A percentile compares a stretch with the other conserved stretches of the same genome.
Evolutionary conservation across 345 rosid genomes (phyloP).

Genomic region (Aethionema arabicum): DNA sequence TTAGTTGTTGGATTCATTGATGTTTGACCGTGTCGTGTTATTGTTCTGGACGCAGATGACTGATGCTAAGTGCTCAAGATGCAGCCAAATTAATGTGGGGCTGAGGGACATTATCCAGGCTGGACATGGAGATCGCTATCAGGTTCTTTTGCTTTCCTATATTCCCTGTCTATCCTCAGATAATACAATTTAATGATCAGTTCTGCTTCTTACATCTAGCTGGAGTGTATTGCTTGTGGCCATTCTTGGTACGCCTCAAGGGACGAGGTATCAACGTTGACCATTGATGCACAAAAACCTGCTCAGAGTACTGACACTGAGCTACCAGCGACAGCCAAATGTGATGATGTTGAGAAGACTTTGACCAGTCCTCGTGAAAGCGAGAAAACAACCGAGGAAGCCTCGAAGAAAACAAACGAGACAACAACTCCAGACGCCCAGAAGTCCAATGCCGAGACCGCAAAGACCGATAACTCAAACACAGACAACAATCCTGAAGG

Average conservation of each 20-base stretch:
- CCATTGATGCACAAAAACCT: slow-evolving; percentile 61
- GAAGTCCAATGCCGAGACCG: slow-evolving; percentile 27
- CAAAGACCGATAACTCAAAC: slow-evolving; percentile 31
- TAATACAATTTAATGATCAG: not conserved
- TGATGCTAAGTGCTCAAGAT: slow-evolving; percentile 80
- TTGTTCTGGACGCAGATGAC: slow-evolving; percentile 52
- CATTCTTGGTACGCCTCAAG: slow-evolving; percentile 89
- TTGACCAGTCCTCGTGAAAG: slow-evolving; percentile 59
- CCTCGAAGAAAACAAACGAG: slow-evolving; percentile 49
- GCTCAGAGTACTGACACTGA: slow-evolving; percentile 49
- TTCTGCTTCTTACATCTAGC: slow-evolving; percentile 42
- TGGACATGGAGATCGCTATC: slow-evolving; percentile 92
- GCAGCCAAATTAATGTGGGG: slow-evolving; percentile 70
- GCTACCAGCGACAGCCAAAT: slow-evolving; percentile 57
- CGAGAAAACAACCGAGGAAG: slow-evolving; percentile 47
- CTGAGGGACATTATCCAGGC: slow-evolving; percentile 94
- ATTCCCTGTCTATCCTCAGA: not conserved
- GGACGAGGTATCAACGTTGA: slow-evolving; percentile 73
- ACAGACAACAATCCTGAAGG: slow-evolving; percentile 45
- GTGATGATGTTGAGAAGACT: slow-evolving; percentile 60
- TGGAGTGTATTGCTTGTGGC: slow-evolving; percentile 89
- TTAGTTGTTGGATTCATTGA: slow-evolving; percentile 9
- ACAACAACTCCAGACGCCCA: slow-evolving; percentile 52
- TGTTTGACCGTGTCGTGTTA: slow-evolving; percentile 20
- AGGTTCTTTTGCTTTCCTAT: slow-evolving; percentile 49